Evolutionary conservation across 1,284 basidiomycete genomes (phyloP), one percentile per base, ranked within the genome.

Genomic region (Boletellus deceptivus): DNA sequence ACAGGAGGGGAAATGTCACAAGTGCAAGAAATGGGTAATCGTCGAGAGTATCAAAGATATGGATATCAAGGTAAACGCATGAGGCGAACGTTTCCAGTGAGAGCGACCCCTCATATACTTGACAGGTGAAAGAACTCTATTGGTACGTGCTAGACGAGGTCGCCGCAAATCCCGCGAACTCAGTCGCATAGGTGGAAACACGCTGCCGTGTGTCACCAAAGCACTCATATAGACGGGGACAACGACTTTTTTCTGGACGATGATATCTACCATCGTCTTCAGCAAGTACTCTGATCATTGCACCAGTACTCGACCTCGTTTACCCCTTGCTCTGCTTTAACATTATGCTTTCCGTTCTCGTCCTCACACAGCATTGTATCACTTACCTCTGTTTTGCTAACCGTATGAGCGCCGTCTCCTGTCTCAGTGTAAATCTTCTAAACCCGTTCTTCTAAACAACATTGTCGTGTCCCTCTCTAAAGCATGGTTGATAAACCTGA

Each of bases 1-100:
- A 50, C 72, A 78, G 47, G 80, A 91, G 59, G 90, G 87, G 2
- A 79, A 78, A 59, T 92, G 90, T 58, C 87, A 91, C 70, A 80
- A 78, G 55, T 91, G 89, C 68, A 62, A 66, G 22, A 81, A 82
- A 59, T 91, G 89, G 88, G 70, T 89, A 29, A 63, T 75, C 1
- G 70, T 89, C 3, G 83, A 90, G 63, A 85, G 87, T 18, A 69
- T 86, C 40, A 90, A 89, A 69, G 75, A 82, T 55, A 75, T 83
- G 39, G 81, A 85, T 43, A 71, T 78, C 17, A 89, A 91, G 77
- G 89, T 83, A 43, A 43, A 39, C 46, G n/a, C 3, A 13, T 37
- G 0, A 4, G n/a, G n/a, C 10, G 20, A n/a, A n/a, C 13, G 3
- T 46, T 34, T 24, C 8, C 9, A 11, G 31, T 47, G 6, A 37